Evolutionary conservation across 805 yeast species (phyloP), one percentile per base, ranked within the genome.

Genomic region (Suhomyces vadensis): DNA sequence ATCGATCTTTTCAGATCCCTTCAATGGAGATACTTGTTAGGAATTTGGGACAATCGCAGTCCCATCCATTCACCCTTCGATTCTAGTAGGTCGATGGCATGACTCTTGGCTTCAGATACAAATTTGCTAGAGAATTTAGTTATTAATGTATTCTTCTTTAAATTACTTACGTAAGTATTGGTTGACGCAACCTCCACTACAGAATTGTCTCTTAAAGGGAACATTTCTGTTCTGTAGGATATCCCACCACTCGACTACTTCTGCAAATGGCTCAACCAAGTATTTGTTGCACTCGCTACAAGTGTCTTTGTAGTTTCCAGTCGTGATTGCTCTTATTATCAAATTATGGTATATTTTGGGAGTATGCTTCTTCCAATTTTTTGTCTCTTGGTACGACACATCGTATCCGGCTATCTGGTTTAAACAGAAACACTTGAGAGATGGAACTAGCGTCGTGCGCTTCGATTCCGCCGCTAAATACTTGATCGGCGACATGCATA

Each of bases 241-340:
- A 52, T 82, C 82, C 87, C 87, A 82, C 86, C 86, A 82, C 55
- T 82, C 87, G 48, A 75, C 56, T 1, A 75, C 70, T 51, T 81
- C 83, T 0, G 85, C 86, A 10, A 73, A 69, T 2, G 83, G 78
- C 43, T 80, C 82, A 5, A 80, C 74, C 3, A 75, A 66, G n/a
- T 73, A 64, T 3, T 59, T 46, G 6, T 67, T 60, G 57, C 87
- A 82, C 33, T 67, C 64, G 3, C 79, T 75, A 55, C 87, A 82
- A 0, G 70, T 63, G 46, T 80, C 83, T 11, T 74, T 72, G 51
- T 72, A 69, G 42, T 63, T 62, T 0, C 75, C 85, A 50, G 74
- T 74, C 22, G 74, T 70, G n/a, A 82, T 63, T 0, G 85, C 83
- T 42, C 69, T 69, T 2, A 77, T 72, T 0, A 81, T 74, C 42